Percentiles rank a stretch among this genome's conserved stretches.
phyloP scores from a whole-genome alignment of 2,329 filamentous ascomycete species.

The Paecilomyces formosus region DNA sequence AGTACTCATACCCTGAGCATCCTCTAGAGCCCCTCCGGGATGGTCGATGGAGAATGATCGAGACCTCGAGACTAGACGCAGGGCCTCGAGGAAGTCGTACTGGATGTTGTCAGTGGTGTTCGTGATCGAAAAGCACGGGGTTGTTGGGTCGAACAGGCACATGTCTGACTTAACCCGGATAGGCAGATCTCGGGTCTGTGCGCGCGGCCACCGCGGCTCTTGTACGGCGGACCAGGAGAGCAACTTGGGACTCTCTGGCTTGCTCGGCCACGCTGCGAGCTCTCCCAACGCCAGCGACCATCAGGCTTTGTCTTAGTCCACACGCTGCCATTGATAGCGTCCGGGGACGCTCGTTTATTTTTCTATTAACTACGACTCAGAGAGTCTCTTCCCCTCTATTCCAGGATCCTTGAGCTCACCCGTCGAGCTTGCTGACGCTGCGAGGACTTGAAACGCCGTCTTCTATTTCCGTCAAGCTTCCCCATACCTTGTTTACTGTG shows the following conservation, averaged over 20 bases:
- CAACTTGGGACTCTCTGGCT: slow-evolving; percentile 29
- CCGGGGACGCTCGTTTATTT: neutral
- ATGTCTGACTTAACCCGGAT: slow-evolving; percentile 17
- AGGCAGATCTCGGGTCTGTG: slow-evolving; percentile 4
- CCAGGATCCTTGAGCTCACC: neutral
- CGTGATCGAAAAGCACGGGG: slow-evolving; percentile 14
- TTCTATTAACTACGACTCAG: neutral
- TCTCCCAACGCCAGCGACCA: neutral
- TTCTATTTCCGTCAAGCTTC: neutral
- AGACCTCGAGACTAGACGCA: slow-evolving; percentile 7
- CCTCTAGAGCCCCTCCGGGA: slow-evolving; percentile 12
- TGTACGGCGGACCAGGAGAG: slow-evolving; percentile 1
- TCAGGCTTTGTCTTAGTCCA: neutral
- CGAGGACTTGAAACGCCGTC: neutral
- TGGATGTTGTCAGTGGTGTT: slow-evolving; percentile 4
- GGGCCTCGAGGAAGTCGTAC: slow-evolving; percentile 3
- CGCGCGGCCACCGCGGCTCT: neutral
- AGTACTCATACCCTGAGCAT: slow-evolving; percentile 34
- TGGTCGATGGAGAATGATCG: slow-evolving; percentile 6
- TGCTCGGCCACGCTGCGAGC: slow-evolving; percentile 56
- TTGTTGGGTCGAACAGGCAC: slow-evolving; percentile 19
- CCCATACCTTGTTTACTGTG: slow-evolving; percentile 51
- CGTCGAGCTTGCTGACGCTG: neutral
- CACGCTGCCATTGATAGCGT: neutral
- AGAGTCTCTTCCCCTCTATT: neutral